phyloP scores from a whole-genome alignment of 495 filamentous ascomycete species.

The Aeminium ludgeri region DNA sequence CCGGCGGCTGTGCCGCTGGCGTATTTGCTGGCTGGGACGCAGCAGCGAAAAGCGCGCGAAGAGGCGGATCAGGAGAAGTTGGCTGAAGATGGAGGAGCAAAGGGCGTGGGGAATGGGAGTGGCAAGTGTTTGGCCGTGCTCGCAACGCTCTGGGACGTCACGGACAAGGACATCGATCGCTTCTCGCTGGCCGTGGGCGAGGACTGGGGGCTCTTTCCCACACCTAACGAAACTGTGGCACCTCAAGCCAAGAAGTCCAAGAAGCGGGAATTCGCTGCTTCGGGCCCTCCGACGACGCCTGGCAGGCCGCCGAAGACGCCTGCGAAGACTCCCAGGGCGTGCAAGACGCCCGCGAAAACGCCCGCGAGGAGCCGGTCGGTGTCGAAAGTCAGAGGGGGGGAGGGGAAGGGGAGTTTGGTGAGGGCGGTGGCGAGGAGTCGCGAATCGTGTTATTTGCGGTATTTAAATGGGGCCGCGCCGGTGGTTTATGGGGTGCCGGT shows the following conservation, averaged over 20 bases:
- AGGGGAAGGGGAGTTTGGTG: conserved; percentile 35
- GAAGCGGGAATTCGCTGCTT: conserved; percentile 3
- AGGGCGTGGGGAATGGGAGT: conserved; percentile 4
- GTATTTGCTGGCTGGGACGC: conserved; percentile 57
- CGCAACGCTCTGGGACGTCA: conserved; percentile 92
- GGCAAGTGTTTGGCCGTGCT: conserved; percentile 48
- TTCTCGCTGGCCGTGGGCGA: conserved; percentile 63
- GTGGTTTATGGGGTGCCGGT: conserved; percentile 92
- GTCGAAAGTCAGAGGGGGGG: not conserved
- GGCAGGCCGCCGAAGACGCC: conserved; percentile 7
- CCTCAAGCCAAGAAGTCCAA: conserved; percentile 13
- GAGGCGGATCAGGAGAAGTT: not conserved
- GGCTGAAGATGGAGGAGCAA: not conserved
- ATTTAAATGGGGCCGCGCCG: conserved; percentile 81
- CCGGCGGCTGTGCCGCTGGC: conserved; percentile 76
- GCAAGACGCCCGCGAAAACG: conserved; percentile 12
- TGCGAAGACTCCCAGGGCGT: conserved; percentile 6
- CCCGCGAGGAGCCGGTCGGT: conserved; percentile 8
- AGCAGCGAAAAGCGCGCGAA: conserved; percentile 21
- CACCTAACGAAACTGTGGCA: conserved; percentile 12
- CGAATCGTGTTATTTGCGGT: conserved; percentile 62
- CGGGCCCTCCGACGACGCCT: conserved; percentile 6
- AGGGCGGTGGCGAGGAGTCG: conserved; percentile 62
- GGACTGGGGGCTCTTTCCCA: conserved; percentile 56
- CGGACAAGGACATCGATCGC: conserved; percentile 87